Evolutionary conservation across 1,284 basidiomycete genomes (phyloP).

Genomic region (Leccinum fallax): DNA sequence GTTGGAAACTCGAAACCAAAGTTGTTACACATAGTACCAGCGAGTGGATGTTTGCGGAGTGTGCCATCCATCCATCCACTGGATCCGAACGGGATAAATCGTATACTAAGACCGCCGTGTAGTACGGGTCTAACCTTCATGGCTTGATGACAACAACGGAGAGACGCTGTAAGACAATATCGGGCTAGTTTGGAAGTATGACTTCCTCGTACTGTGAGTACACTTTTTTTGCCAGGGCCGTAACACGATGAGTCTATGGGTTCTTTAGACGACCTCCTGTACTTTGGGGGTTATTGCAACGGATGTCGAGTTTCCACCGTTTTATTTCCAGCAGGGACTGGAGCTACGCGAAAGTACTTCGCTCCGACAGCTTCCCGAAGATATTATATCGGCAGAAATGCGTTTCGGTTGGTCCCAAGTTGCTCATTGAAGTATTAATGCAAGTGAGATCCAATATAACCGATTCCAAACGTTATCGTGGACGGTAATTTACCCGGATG

Average conservation of each 20-base stretch:
- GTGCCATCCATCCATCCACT: background rate
- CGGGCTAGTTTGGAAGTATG: constrained; percentile 66
- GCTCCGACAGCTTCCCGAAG: constrained; percentile 88
- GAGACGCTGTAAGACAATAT: constrained; percentile 76
- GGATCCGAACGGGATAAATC: background rate
- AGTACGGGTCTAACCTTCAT: constrained; percentile 72
- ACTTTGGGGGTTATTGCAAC: constrained; percentile 13
- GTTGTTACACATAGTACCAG: constrained; percentile 77
- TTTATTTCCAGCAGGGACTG: constrained; percentile 76
- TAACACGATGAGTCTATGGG: background rate
- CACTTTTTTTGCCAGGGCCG: constrained; percentile 19
- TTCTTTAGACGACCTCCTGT: constrained; percentile 68
- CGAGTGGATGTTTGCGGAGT: constrained; percentile 34
- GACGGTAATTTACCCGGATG: background rate
- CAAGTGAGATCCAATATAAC: constrained; percentile 46
- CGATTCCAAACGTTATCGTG: background rate
- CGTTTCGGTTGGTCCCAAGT: constrained; percentile 76
- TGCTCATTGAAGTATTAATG: constrained; percentile 71
- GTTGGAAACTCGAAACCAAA: constrained; percentile 69
- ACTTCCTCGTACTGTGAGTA: constrained; percentile 74
- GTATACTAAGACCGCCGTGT: background rate
- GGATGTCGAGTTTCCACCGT: constrained; percentile 54
- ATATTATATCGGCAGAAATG: constrained; percentile 75
- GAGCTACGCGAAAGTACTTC: constrained; percentile 58
- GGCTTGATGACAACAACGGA: constrained; percentile 68